phyloP scores from a whole-genome alignment of 768 basidiomycete genomes.

The Leccinum subgranulosum region DNA sequence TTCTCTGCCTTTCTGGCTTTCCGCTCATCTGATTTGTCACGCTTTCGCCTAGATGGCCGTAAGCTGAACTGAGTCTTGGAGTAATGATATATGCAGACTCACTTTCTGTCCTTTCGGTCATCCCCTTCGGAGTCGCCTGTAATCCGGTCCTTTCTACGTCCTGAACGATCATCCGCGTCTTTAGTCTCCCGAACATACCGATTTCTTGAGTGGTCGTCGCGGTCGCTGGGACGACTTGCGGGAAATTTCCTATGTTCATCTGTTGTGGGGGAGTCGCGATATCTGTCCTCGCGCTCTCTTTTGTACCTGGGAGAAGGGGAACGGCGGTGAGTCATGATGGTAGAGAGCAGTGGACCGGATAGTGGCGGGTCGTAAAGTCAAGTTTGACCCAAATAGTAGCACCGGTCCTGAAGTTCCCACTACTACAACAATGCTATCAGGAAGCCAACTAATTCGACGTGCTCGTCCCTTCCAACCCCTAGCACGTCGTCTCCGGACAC shows the following conservation, averaged over 20 bases:
- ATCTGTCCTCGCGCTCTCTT: conserved; percentile 27
- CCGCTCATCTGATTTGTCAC: conserved; percentile 85
- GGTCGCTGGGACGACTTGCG: conserved; percentile 31
- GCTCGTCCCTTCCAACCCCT: conserved; percentile 27
- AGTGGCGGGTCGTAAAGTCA: too few relatives aligned
- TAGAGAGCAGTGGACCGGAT: neutral
- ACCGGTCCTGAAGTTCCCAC: conserved; percentile 1
- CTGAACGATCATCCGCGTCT: conserved; percentile 32
- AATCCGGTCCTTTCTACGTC: conserved; percentile 22
- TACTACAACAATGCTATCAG: conserved; percentile 18
- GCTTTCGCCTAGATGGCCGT: conserved; percentile 56
- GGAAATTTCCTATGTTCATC: conserved; percentile 29
- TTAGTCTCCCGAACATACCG: conserved; percentile 31
- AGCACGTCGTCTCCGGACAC: conserved; percentile 49
- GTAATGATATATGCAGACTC: conserved; percentile 13
- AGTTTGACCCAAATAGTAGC: neutral
- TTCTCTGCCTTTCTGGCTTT: conserved; percentile 86
- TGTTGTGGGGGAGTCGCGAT: conserved; percentile 34
- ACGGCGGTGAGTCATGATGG: conserved; percentile 42
- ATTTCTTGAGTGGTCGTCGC: conserved; percentile 25
- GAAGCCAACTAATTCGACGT: conserved; percentile 23
- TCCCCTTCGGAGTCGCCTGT: conserved; percentile 21
- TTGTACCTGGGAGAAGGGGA: conserved; percentile 45
- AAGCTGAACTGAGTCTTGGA: conserved; percentile 1
- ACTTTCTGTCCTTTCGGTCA: conserved; percentile 49